Evolutionary conservation across 1,139 yeast species (phyloP).

Genomic region (Kodamaea ohmeri): DNA sequence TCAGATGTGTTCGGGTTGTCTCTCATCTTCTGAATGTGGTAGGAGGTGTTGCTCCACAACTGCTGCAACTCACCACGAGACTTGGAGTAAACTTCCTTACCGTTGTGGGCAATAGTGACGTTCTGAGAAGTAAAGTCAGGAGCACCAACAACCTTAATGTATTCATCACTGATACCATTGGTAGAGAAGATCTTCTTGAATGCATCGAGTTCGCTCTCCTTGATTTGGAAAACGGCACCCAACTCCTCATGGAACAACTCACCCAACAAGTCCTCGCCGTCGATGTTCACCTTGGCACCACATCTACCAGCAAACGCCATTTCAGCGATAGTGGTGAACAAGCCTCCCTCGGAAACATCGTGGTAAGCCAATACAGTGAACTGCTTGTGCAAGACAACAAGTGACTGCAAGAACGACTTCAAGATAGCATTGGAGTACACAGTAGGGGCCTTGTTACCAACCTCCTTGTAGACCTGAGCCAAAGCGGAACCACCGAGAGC

Average conservation of each 20-base stretch:
- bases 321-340: slow-evolving; percentile 78
- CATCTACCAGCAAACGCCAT: slow-evolving; percentile 97
- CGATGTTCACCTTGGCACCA: slow-evolving; percentile 52
- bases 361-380: slow-evolving; percentile 84
- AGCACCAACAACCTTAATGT: slow-evolving; percentile 63
- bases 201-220: slow-evolving; percentile 46
- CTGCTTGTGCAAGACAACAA: slow-evolving; percentile 66
- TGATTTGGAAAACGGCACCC: slow-evolving; percentile 94
- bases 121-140: slow-evolving; percentile 56
- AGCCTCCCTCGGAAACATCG: slow-evolving; percentile 97
- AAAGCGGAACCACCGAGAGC: slow-evolving; percentile 91
- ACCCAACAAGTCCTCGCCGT: slow-evolving; percentile 36
- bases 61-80: slow-evolving; percentile 75
- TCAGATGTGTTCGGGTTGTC: slow-evolving; percentile 91
- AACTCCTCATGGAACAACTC: slow-evolving; percentile 86
- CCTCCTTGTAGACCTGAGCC: slow-evolving; percentile 87
- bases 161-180: slow-evolving; percentile 55
- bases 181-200: slow-evolving; percentile 55
- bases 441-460: slow-evolving; percentile 81
- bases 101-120: slow-evolving; percentile 49
- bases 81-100: slow-evolving; percentile 44
- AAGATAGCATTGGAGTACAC: slow-evolving; percentile 67
- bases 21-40: slow-evolving; percentile 84
- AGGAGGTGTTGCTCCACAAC: slow-evolving; percentile 86
- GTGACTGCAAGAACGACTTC: slow-evolving; percentile 66